Percentiles rank a stretch among this genome's conserved stretches.
Conservation (phyloP, 441 rosid genomes). For the Manihot esculenta region DNA sequence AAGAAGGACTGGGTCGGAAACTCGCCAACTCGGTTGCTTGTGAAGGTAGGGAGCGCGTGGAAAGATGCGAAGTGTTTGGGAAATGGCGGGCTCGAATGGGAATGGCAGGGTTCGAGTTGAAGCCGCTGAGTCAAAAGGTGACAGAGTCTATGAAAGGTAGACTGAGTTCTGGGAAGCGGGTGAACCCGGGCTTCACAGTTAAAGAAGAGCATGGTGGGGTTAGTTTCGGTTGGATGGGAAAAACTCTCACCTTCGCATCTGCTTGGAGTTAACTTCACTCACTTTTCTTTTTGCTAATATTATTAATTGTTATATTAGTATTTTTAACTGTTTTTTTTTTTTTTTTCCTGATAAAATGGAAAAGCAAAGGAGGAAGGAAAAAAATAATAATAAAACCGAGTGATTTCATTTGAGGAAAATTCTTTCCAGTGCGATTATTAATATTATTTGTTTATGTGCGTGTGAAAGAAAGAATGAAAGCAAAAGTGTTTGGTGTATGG, state of each 20-base stretch:
- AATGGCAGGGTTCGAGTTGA: constrained; percentile 85
- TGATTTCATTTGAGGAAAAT: constrained; percentile 37
- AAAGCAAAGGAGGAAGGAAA: constrained; percentile 22
- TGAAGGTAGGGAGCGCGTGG: constrained; percentile 81
- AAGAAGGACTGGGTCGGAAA: constrained; percentile 67
- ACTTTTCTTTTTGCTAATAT: constrained; percentile 23
- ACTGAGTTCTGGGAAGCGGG: constrained; percentile 45
- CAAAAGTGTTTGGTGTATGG: constrained; percentile 15
- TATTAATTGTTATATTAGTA: constrained; percentile 36
- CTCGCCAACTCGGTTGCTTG: constrained; percentile 76
- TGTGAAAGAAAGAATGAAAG: constrained; percentile 15
- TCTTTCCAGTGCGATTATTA: constrained; percentile 8
- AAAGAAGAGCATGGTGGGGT: constrained; percentile 81
- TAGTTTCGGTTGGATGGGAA: constrained; percentile 87
- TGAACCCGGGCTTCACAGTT: constrained; percentile 71
- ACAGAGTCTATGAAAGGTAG: constrained; percentile 59
- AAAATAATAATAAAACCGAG: constrained; percentile 30
- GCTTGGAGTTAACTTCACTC: constrained; percentile 76
- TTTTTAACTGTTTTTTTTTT: constrained; percentile 24
- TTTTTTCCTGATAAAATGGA: constrained; percentile 34
- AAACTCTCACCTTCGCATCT: constrained; percentile 91
- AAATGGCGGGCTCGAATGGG: constrained; percentile 96
- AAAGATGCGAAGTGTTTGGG: constrained; percentile 96
- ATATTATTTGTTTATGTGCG: background rate
- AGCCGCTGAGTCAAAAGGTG: constrained; percentile 49